Evolutionary conservation across 2,329 filamentous ascomycete species (phyloP).

Genomic region (Microdochium trichocladiopsis): DNA sequence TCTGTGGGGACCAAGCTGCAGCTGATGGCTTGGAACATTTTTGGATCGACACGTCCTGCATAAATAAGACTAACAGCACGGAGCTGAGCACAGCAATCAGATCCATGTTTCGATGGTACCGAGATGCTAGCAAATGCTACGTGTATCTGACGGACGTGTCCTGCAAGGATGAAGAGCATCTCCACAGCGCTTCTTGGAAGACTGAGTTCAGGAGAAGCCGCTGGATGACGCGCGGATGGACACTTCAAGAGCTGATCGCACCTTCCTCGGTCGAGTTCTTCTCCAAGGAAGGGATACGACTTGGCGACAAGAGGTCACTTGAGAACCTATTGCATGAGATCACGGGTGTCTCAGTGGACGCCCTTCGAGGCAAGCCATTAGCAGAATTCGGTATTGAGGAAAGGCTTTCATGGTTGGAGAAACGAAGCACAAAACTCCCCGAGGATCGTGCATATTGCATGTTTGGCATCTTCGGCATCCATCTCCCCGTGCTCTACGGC

Average conservation of each 20-base stretch:
- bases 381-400: neutral
- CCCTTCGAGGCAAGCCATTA: neutral
- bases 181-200: neutral
- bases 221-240: neutral
- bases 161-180: neutral
- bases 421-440: neutral
- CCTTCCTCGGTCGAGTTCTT: neutral
- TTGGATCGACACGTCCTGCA: slow-evolving; percentile 2
- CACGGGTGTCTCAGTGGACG: neutral
- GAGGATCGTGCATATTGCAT: neutral
- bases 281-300: neutral
- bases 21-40: neutral
- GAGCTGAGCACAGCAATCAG: neutral
- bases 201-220: neutral
- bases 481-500: slow-evolving; percentile 7
- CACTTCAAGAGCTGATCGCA: neutral
- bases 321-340: neutral
- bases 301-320: neutral
- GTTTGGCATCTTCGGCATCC: neutral
- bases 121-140: neutral
- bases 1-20: neutral
- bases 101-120: slow-evolving; percentile 2
- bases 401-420: neutral
- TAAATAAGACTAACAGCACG: neutral
- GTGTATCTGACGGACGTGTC: neutral